phyloP scores from a whole-genome alignment of 305 asterid species.

The Fraxinus albicans region DNA sequence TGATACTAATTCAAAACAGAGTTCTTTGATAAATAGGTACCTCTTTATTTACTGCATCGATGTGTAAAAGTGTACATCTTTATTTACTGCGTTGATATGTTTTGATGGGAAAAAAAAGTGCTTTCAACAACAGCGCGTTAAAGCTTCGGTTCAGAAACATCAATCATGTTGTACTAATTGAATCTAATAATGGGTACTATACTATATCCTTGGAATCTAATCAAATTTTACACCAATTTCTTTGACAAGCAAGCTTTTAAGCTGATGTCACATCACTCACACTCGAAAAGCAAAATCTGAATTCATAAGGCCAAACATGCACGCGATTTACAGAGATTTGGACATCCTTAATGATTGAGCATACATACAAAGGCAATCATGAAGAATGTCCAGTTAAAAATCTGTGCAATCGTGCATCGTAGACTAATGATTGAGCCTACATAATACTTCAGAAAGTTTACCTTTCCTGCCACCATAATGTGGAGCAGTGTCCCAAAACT shows the following conservation, averaged over 20 bases:
- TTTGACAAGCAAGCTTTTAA: not conserved
- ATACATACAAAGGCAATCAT: not conserved
- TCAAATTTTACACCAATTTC: not conserved
- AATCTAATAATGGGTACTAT: not conserved
- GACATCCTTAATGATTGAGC: not conserved
- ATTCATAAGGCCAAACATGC: not conserved
- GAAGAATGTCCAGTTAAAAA: not conserved
- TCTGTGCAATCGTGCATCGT: not conserved
- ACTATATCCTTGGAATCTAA: not conserved
- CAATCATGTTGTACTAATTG: not conserved
- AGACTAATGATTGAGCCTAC: not conserved
- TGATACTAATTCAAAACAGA: not conserved
- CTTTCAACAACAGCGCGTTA: not conserved
- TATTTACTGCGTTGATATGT: not conserved
- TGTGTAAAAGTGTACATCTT: not conserved
- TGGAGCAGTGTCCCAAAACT: slow-evolving; percentile 98
- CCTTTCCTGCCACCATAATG: slow-evolving; percentile 97
- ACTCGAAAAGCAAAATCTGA: not conserved
- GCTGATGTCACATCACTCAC: not conserved
- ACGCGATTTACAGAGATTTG: not conserved
- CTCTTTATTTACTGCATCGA: not conserved
- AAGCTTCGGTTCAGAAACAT: not conserved
- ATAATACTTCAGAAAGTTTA: slow-evolving; percentile 10
- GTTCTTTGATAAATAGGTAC: not conserved
- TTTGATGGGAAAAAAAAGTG: not conserved